phyloP scores from a whole-genome alignment of 345 rosid species.

The Camelina neglecta region DNA sequence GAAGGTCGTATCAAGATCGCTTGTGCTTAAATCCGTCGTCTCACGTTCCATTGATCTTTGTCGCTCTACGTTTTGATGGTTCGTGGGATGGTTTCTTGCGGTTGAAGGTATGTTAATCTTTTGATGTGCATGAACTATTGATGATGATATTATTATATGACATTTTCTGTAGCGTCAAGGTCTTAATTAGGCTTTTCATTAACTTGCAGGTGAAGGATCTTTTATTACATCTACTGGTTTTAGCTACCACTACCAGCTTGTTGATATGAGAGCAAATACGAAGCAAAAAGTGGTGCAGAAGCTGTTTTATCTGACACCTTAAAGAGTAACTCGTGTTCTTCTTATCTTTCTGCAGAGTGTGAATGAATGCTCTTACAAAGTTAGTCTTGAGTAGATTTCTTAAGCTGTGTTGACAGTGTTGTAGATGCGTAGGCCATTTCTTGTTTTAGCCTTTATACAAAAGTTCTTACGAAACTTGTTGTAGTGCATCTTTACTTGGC shows the following conservation, averaged over 20 bases:
- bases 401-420: no score
- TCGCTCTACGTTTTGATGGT: not conserved
- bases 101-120: not conserved
- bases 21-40: not conserved
- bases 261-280: not conserved
- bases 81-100: no score
- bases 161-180: not conserved
- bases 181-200: not conserved
- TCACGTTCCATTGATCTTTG: not conserved
- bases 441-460: no score
- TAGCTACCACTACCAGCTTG: not conserved
- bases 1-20: not conserved
- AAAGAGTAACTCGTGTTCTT: not conserved
- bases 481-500: no score
- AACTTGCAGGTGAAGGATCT: constrained; percentile 4
- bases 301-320: not conserved
- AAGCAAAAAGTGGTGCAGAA: not conserved
- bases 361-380: no score
- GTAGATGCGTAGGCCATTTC: no score
- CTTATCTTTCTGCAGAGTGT: no score
- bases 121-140: not conserved
- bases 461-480: no score
- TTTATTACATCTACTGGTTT: not conserved
- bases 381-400: no score
- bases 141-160: not conserved